Base-by-base conservation (phyloP, 768 basidiomycete genomes). In the Pisolithus microcarpus region DNA sequence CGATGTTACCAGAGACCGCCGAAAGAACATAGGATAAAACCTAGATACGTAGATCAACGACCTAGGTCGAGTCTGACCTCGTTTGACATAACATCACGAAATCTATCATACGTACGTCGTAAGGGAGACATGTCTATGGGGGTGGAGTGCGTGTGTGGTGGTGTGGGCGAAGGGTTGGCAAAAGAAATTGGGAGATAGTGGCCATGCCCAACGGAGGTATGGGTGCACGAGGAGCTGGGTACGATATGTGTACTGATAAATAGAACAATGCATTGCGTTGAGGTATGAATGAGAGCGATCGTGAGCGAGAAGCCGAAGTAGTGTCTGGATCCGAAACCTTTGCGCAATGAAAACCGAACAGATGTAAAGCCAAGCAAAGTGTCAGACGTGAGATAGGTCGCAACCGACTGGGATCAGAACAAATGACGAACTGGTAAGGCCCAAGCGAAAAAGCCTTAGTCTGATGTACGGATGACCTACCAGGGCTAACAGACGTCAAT, bases 401-500 rank as follows among this genome's bases (percentile, higher is more conserved):
- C 13, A 34, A 34, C 34, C 34, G 13, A 34, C 34, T 34, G 34
- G 13, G 11, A 15, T 15, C 11, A 34, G 11, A 15, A 34, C 34
- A 34, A 5, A 34, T 34, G 39, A 46, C 28, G 50, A 51, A 46
- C 48, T 40, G 5, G 38, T 55, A 53, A 49, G 39, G n/a, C 46
- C 30, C 2, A 38, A 28, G 24, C 47, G 38, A 47, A 50, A 45
- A 38, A 18, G 11, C 11, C n/a, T 15, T 5, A 37, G 15, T 21
- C 1, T 18, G 18, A 16, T 19, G 45, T 52, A 7, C 28, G n/a
- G 28, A 48, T 38, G 28, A 31, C 7, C 15, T 51, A 30, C 37
- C 15, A 7, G 37, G 26, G 50, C 43, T 53, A 65, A 48, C 64
- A 65, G 10, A 65, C 53, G 15, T 65, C 64, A 34, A 66, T 50